Conservation (phyloP, 108 stramenopile genomes). For the Fragilariopsis cylindrus region DNA sequence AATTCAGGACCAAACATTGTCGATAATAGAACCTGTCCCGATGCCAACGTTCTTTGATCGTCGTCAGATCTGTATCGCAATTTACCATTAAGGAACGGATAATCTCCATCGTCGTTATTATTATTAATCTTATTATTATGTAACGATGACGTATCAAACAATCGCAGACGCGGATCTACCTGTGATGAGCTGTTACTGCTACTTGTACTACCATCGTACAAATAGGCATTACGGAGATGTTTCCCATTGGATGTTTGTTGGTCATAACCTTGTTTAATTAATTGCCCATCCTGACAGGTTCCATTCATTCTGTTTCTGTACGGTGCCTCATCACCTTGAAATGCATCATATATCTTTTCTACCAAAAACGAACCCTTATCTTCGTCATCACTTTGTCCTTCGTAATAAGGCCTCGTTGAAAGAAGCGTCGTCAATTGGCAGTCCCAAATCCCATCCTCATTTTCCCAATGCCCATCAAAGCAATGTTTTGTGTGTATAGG, state of each 20-base stretch:
- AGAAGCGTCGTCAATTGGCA: slow-evolving; percentile 67
- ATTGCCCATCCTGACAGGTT: slow-evolving; percentile 88
- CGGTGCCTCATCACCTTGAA: slow-evolving; percentile 23
- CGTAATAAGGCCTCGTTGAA: slow-evolving; percentile 28
- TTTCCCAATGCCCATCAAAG: slow-evolving; percentile 65
- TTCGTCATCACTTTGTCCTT: not conserved
- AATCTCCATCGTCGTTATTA: not conserved
- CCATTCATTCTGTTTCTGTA: slow-evolving; percentile 62
- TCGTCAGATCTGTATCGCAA: slow-evolving; percentile 78
- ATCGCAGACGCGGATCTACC: slow-evolving; percentile 24
- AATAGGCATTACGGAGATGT: slow-evolving; percentile 71
- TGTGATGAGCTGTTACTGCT: slow-evolving; percentile 25
- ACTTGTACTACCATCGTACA: slow-evolving; percentile 45
- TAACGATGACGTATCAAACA: slow-evolving; percentile 51
- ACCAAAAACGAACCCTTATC: slow-evolving; percentile 46
- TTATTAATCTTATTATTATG: slow-evolving; percentile 11
- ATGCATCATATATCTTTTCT: slow-evolving; percentile 74
- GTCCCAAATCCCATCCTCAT: slow-evolving; percentile 61
- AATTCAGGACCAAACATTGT: slow-evolving; percentile 68
- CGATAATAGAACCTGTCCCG: slow-evolving; percentile 76
- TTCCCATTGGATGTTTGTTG: slow-evolving; percentile 82
- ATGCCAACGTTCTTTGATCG: slow-evolving; percentile 83
- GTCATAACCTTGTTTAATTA: slow-evolving; percentile 74
- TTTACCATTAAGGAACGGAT: slow-evolving; percentile 23
- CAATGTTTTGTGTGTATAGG: slow-evolving; percentile 29